Conservation (phyloP, 176 grass and related monocot species). For the Musa itinerans region DNA sequence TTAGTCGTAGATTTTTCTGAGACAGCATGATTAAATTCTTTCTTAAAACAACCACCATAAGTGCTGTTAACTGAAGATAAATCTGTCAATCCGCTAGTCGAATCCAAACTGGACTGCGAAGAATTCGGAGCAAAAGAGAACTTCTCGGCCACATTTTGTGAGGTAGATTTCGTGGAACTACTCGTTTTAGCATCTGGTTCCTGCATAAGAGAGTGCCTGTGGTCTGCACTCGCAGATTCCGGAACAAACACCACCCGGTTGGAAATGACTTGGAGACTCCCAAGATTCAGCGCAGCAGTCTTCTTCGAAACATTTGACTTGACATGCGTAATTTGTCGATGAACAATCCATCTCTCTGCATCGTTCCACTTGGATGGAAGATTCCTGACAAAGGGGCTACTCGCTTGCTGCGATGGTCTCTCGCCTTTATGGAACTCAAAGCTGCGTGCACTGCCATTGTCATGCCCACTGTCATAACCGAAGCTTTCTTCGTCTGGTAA, state of each 20-base stretch:
- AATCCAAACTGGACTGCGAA: conserved; percentile 1
- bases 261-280: conserved; percentile 12
- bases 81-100: conserved; percentile 1
- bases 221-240: conserved; percentile 18
- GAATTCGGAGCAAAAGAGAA: conserved; percentile 17
- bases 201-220: not conserved
- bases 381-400: conserved; percentile 42
- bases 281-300: not conserved
- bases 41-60: not conserved
- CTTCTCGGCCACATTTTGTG: conserved; percentile 8
- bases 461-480: conserved; percentile 32
- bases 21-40: not conserved
- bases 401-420: conserved; percentile 18
- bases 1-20: not conserved
- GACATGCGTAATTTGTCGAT: conserved; percentile 62
- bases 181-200: conserved; percentile 14
- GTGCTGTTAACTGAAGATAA: not conserved
- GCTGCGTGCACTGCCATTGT: conserved; percentile 22
- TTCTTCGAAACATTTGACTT: conserved; percentile 70
- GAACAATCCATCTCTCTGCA: conserved; percentile 87
- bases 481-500: conserved; percentile 19
- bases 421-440: conserved; percentile 79
- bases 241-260: conserved; percentile 26
- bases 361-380: conserved; percentile 99
- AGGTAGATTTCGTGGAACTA: not conserved